Base-by-base conservation (phyloP, 495 filamentous ascomycete genomes). In the Hyaloscypha bicolor region DNA sequence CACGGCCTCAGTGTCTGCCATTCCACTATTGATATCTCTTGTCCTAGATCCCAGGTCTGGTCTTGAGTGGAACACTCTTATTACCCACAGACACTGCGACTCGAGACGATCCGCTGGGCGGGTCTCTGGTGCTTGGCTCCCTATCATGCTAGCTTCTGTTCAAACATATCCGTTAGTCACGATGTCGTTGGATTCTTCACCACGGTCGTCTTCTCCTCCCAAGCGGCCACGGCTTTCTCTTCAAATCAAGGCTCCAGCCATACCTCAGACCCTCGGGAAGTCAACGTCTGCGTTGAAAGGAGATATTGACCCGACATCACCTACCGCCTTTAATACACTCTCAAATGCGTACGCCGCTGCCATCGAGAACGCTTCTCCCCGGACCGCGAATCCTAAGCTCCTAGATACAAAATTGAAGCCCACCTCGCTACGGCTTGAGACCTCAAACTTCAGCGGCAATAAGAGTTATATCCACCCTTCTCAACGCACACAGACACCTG, bases 311-410 rank as follows among this genome's bases (percentile, higher is more conserved):
- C 80, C 90, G 21, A 85, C 85, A 35, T 93, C 91, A 9, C 91
- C 92, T 6, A 95, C 92, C 5, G 79, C 87, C 29, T 90, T 91
- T 75, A 96, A 94, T 75, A 96, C 92, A 42, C 89, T 93, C 70
- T 87, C 86, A 37, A 95, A 96, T 75, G 86, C 88, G 64, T 93
- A 93, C 74, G 88, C 90, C 33, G 84, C 84, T 37, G 79, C 84
- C n/a, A 87, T 87, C 19, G 86, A 90, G 58, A 82, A 86, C 58
- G 88, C 90, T 39, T 86, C 88, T 8, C 85, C 86, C 16, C 30
- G 61, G 68, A 14, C 73, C 72, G 12, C 78, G 67, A 60, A 37
- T 25, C 57, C 64, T 21, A 61, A 72, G 74, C n/a, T 75, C 78
- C 58, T 76, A 75, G 53, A 79, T 76, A 19, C 76, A 79, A 42